These are phyloP conservation scores for Erythrobasidium hasegawianum DNA, from an alignment of 1,284 basidiomycete species.

Conservation along the genomic window DNA sequence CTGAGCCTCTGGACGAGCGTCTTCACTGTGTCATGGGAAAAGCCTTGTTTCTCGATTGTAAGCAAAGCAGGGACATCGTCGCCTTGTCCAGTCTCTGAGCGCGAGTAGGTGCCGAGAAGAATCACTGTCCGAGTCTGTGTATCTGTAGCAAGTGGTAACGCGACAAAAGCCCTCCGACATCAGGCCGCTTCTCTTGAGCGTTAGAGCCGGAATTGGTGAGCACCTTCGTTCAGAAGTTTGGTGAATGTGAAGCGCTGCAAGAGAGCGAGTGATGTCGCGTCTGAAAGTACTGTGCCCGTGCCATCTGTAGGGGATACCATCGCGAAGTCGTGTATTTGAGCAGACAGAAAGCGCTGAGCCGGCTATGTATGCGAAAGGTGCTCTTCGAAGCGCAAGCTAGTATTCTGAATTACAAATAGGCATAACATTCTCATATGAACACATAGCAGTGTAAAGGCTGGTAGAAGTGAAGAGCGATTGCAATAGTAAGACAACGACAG, in stretches of 20 bases:
- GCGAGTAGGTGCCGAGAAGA: slow-evolving; percentile 53
- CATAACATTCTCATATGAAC: too few relatives aligned
- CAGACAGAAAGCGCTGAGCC: too few relatives aligned
- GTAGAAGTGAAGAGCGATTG: too few relatives aligned
- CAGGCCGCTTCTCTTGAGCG: background rate
- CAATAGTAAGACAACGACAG: background rate
- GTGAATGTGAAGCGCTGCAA: slow-evolving; percentile 54
- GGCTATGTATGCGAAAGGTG: too few relatives aligned
- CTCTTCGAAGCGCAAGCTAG: too few relatives aligned
- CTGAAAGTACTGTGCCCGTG: background rate
- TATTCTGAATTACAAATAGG: too few relatives aligned
- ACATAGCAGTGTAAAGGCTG: too few relatives aligned
- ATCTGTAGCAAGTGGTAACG: slow-evolving; percentile 51
- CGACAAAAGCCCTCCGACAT: background rate
- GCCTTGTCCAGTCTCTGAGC: slow-evolving; percentile 42
- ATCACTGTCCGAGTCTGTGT: slow-evolving; percentile 55
- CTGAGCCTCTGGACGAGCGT: background rate
- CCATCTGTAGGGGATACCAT: background rate
- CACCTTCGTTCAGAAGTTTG: slow-evolving; percentile 60
- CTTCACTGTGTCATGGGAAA: slow-evolving; percentile 43
- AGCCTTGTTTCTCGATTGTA: slow-evolving; percentile 59
- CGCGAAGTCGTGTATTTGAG: too few relatives aligned
- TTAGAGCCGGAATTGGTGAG: background rate
- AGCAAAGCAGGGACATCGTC: slow-evolving; percentile 55
- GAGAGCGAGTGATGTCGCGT: slow-evolving; percentile 1